Evolutionary conservation across 495 filamentous ascomycete species (phyloP), one percentile per base, ranked within the genome.

Genomic region (Penicillium pulvis): DNA sequence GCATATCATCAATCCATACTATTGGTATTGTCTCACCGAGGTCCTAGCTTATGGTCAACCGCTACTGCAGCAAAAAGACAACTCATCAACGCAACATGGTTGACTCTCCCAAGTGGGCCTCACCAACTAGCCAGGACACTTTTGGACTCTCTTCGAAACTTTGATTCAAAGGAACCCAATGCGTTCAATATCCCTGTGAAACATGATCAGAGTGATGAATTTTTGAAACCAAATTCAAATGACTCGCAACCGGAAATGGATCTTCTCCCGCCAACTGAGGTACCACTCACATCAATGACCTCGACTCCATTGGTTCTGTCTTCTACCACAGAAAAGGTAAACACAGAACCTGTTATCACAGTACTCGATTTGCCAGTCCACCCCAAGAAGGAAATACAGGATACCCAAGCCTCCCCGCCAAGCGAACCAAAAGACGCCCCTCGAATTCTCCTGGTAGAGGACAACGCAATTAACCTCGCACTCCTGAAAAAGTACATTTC

Each of bases 391-490:
- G 43, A 24, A 23, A 31, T 33, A 24, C 47, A 50, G 1, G 24
- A 50, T 33, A 54, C 20, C 10, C 31, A 54, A 30, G 2, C 7
- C n/a, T 14, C 6, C 24, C n/a, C 31, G 19, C 19, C 23, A 17
- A 6, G 3, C 11, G 23, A 31, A 20, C 20, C 12, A 33, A 50
- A 51, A 6, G 7, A 39, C 36, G 48, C 14, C 11, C 45, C 56
- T 23, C 69, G 74, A 39, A 72, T 86, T 7, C 75, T 88, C 5
- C 71, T 87, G 0, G 85, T 87, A 0, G 85, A 88, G 55, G 85
- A 88, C 60, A 88, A 88, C 65, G 74, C 80, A 19, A 86, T 88
- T 63, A 88, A 88, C 60, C 75, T 87, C n/a, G 80, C 79, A 17
- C 72, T 87, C 0, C 73, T 87, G 0, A 63, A 73, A 8, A 78